These are phyloP conservation scores for Aspergillus taichungensis DNA, from an alignment of 495 filamentous ascomycete species.

Conservation along the genomic window DNA sequence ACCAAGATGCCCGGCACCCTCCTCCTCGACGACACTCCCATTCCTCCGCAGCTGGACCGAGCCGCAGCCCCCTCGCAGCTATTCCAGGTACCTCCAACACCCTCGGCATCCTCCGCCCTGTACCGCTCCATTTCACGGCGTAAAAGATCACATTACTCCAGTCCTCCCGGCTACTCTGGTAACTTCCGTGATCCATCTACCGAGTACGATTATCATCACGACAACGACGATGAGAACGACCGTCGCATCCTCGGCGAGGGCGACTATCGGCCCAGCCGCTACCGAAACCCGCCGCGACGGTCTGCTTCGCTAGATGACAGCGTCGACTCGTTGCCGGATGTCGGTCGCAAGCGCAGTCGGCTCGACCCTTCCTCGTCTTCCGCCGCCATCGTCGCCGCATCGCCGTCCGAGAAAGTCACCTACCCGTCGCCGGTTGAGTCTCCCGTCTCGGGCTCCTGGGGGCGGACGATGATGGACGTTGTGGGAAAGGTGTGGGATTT, in stretches of 20 bases:
- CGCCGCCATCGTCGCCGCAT: constrained; percentile 12
- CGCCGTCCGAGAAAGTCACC: not conserved
- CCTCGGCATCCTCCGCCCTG: constrained; percentile 51
- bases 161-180: too few species aligned
- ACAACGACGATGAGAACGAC: constrained; percentile 29
- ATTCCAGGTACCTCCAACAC: constrained; percentile 61
- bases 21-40: constrained; percentile 42
- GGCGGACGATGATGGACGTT: constrained; percentile 43
- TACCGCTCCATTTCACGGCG: constrained; percentile 49
- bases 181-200: too few species aligned
- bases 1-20: constrained; percentile 35
- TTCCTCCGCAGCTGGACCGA: constrained; percentile 46
- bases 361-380: constrained; percentile 22
- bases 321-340: constrained; percentile 18
- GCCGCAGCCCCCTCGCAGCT: constrained; percentile 48
- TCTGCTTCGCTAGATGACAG: constrained; percentile 22
- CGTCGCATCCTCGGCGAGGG: constrained; percentile 18
- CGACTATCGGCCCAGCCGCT: constrained; percentile 39
- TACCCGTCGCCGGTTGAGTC: too few species aligned
- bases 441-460: constrained; percentile 28
- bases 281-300: constrained; percentile 33
- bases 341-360: constrained; percentile 33
- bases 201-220: constrained; percentile 39
- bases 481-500: constrained; percentile 78
- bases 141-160: constrained; percentile 32